Conservation (phyloP, 225 moss, liverwort and hornwort genomes). For the Neckera pumila region DNA sequence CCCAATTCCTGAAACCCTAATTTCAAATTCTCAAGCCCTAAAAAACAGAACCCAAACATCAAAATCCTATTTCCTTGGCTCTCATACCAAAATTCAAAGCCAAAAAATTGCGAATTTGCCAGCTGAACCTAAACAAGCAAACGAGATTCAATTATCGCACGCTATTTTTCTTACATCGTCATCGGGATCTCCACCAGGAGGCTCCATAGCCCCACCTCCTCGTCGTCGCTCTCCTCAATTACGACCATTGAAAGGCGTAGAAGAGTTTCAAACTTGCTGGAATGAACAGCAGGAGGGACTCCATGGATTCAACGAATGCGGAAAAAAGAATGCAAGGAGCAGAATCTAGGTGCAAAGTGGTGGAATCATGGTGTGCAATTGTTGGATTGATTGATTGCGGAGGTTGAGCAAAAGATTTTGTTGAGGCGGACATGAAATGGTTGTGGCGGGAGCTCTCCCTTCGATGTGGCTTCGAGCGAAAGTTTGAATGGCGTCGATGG, state of each 20-base stretch:
- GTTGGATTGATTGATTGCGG: not conserved
- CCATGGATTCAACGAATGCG: not conserved
- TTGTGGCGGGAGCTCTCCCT: not conserved
- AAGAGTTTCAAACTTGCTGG: not conserved
- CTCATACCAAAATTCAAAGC: not conserved
- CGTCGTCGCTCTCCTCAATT: not conserved
- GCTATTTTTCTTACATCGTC: conserved; percentile 3
- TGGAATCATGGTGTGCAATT: not conserved
- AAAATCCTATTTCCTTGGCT: not conserved
- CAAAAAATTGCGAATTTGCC: not conserved
- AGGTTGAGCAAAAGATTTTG: not conserved
- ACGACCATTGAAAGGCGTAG: conserved; percentile 2
- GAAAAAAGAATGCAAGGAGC: too few species aligned
- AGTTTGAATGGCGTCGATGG: conserved; percentile 1
- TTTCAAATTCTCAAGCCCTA: not conserved
- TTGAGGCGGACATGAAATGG: not conserved
- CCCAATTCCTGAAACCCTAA: not conserved
- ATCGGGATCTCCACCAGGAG: conserved; percentile 14
- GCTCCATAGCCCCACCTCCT: conserved; percentile 6
- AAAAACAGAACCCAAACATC: not conserved
- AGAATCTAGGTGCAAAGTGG: not conserved
- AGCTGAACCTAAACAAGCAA: not conserved
- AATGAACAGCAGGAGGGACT: not conserved
- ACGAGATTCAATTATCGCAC: not conserved
- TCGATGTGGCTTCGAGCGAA: not conserved